Conservation (phyloP, 805 yeast genomes). For the Cyberlindnera misumaiensis region DNA sequence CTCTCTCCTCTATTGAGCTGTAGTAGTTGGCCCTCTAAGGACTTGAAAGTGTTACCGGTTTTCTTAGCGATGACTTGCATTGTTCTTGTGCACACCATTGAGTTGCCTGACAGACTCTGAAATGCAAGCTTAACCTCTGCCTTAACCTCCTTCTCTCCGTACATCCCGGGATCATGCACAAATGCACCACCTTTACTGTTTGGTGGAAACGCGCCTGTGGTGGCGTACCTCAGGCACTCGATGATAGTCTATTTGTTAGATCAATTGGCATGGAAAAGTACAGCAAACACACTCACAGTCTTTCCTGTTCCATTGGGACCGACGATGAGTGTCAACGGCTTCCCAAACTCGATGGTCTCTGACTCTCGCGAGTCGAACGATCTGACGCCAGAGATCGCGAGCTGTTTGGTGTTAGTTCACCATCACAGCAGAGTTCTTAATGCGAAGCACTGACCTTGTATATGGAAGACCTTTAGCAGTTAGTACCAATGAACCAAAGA, state of each 20-base stretch:
- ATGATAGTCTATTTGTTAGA: constrained; percentile 53
- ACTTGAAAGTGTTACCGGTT: constrained; percentile 64
- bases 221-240: constrained; percentile 87
- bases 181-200: constrained; percentile 95
- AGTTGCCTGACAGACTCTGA: constrained; percentile 59
- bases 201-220: constrained; percentile 95
- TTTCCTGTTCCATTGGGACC: constrained; percentile 97
- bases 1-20: constrained; percentile 61
- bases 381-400: constrained; percentile 80
- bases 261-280: neutral
- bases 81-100: constrained; percentile 82
- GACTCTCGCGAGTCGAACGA: constrained; percentile 82
- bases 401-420: constrained; percentile 26
- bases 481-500: neutral
- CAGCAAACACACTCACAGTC: constrained; percentile 36
- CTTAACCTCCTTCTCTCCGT: constrained; percentile 67
- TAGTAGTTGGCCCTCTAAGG: constrained; percentile 82
- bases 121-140: constrained; percentile 92
- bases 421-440: neutral
- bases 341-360: constrained; percentile 83
- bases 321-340: constrained; percentile 87
- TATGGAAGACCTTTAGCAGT: constrained; percentile 17
- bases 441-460: constrained; percentile 14
- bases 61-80: constrained; percentile 67
- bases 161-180: constrained; percentile 82